Evolutionary conservation across 768 basidiomycete species (phyloP), one percentile per base, ranked within the genome.

Genomic region (Krasilnikovozyma curviuscula): DNA sequence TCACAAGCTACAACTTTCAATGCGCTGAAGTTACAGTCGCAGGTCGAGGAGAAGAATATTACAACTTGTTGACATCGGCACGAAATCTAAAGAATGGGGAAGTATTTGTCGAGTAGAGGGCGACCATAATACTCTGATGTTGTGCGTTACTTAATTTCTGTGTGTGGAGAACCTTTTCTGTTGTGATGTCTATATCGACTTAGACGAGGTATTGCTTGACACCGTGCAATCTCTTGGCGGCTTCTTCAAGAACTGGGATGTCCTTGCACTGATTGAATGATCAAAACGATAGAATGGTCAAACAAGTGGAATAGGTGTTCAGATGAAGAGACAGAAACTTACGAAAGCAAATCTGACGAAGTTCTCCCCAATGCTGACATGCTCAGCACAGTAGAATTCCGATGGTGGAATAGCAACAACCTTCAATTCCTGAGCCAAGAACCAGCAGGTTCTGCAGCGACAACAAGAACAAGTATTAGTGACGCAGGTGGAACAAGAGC

Each of bases 321-420:
- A 31, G 5, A 19, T 14, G 31, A 41, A 30, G 19, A 31, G 24
- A 12, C 1, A 24, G 28, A 23, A 28, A 60, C 64, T 55, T 48
- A 64, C 63, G 57, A 66, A 66, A 38, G 88, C 80, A 62, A 97
- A 95, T 48, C 85, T 75, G 19, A 74, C 77, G 60, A 79, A 91
- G 40, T 70, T 77, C 63, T 91, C 88, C 24, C 89, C 89, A 46
- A 93, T 83, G 49, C 66, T 65, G 24, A 77, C 72, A 60, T 95
- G 89, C 48, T 84, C 82, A 55, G 77, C 72, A 59, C 84, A 86
- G 66, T 91, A 95, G 66, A 95, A 95, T 83, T 89, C 50, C 30
- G 25, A 52, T 40, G 23, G 44, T 33, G 88, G 88, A 52, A 95
- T 93, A 6, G 81, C 77, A 28, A 86, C 89, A 19, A 95, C 86